These are phyloP conservation scores for Coemansia sp. DNA, from an alignment of 192 early-diverging fungal genomes.

Conservation along the genomic window DNA sequence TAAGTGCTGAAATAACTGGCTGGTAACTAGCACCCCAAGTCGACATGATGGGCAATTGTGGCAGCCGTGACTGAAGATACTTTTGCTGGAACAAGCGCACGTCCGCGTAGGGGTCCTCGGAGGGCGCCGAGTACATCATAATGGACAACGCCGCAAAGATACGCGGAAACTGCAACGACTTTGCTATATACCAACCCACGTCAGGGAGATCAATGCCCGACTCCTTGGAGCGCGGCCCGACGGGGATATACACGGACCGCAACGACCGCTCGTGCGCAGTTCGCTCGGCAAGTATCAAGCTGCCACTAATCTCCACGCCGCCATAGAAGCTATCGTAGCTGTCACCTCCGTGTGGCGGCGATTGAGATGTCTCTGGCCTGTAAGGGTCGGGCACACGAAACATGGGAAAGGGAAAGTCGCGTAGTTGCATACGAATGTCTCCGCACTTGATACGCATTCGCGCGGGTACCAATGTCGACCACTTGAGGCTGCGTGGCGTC, in stretches of 20 bases:
- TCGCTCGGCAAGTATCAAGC: constrained; percentile 46
- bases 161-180: constrained; percentile 52
- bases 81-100: constrained; percentile 15
- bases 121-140: constrained; percentile 41
- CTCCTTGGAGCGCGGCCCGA: constrained; percentile 35
- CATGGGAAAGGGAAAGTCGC: constrained; percentile 56
- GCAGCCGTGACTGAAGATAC: constrained; percentile 17
- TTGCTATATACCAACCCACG: constrained; percentile 49
- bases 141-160: constrained; percentile 43
- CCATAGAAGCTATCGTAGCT: constrained; percentile 48
- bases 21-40: constrained; percentile 55
- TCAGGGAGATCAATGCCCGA: constrained; percentile 23
- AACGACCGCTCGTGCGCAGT: constrained; percentile 39
- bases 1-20: constrained; percentile 52
- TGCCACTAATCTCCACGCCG: constrained; percentile 46
- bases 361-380: constrained; percentile 18
- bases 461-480: constrained; percentile 49
- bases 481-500: constrained; percentile 45
- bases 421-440: constrained; percentile 47
- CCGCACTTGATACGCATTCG: constrained; percentile 52
- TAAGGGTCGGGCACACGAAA: constrained; percentile 52
- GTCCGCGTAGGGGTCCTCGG: constrained; percentile 1
- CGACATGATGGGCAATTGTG: constrained; percentile 49
- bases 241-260: constrained; percentile 43
- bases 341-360: neutral